Evolutionary conservation across 805 yeast genomes (phyloP), one percentile per base, ranked within the genome.

Genomic region (Peterozyma xylosa): DNA sequence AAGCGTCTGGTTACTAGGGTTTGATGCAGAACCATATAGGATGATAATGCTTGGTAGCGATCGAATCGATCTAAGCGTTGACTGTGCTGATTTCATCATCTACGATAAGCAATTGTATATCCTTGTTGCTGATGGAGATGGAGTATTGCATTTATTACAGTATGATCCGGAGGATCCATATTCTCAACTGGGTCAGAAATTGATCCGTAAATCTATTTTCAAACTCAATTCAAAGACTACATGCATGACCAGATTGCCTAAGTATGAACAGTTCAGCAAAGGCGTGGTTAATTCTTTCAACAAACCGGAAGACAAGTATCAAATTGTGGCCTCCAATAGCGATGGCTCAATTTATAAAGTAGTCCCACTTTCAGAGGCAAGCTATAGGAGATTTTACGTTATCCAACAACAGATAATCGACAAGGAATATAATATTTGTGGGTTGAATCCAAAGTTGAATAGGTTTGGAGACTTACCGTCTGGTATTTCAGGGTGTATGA

Each of bases 11-110:
- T 69, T 93, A 45, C 80, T 82, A 29, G 97, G 97, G 1, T 90
- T 89, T 63, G 96, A 89, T 59, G 91, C 95, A 2, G 96, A 91
- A 54, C 99, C 99, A 1, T 90, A 86, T 59, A 68, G 96, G 50
- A 80, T 91, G 81, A 69, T 88, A 14, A 61, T 74, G 45, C 60
- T 93, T 42, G 90, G 95, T 9, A 86, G 83, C 56, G 96, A 90
- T 58, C 69, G 76, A 16, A 71, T 76, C 21, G 62, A 72, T 15
- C 66, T 84, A 37, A 84, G 80, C 53, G 82, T 85, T 0, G 69
- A 73, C 37, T 71, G 82, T 47, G 78, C 85, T n/a, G 96, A 90
- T 48, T 88, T 90, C 56, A 61, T 86, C 21, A 76, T 80, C 13
- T 73, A 79, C 45, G 85, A 83, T 46, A 85, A 84, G 10, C 84